These are phyloP conservation scores for Aspergillus glaucus DNA, from an alignment of 2,329 filamentous ascomycete species.

Conservation along the genomic window DNA sequence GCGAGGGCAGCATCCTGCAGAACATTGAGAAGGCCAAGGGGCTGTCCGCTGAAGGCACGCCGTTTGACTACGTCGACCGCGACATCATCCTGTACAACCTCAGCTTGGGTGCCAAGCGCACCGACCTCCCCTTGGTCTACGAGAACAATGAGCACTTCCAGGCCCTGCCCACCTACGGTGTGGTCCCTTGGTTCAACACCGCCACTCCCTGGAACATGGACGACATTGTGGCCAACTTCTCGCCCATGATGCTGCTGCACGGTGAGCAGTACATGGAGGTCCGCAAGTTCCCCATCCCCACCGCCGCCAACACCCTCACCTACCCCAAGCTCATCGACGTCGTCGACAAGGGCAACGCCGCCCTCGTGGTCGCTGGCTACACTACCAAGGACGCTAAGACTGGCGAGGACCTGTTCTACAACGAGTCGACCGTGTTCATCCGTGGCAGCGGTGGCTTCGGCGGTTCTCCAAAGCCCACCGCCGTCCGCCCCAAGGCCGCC, in stretches of 20 bases:
- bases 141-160: conserved; percentile 92
- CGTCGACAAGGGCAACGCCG: conserved; percentile 88
- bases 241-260: conserved; percentile 96
- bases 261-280: conserved; percentile 98
- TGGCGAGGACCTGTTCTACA: conserved; percentile 92
- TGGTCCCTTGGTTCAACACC: conserved; percentile 88
- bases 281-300: conserved; percentile 85
- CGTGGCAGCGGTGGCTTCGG: conserved; percentile 87
- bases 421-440: conserved; percentile 89
- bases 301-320: conserved; percentile 67
- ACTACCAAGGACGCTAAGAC: conserved; percentile 79
- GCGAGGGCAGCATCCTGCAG: conserved; percentile 60
- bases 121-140: conserved; percentile 79
- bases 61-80: conserved; percentile 76
- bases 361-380: conserved; percentile 71
- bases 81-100: conserved; percentile 95
- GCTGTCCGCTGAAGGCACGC: conserved; percentile 63
- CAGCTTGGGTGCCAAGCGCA: conserved; percentile 84
- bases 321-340: conserved; percentile 83
- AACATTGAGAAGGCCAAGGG: conserved; percentile 72
- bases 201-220: conserved; percentile 71
- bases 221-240: conserved; percentile 90
- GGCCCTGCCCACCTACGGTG: conserved; percentile 87
- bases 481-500: conserved; percentile 67
- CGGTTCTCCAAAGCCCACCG: conserved; percentile 63